These are phyloP conservation scores for Salisapilia sapeloensis DNA, from an alignment of 352 stramenopile genomes.

Conservation along the genomic window DNA sequence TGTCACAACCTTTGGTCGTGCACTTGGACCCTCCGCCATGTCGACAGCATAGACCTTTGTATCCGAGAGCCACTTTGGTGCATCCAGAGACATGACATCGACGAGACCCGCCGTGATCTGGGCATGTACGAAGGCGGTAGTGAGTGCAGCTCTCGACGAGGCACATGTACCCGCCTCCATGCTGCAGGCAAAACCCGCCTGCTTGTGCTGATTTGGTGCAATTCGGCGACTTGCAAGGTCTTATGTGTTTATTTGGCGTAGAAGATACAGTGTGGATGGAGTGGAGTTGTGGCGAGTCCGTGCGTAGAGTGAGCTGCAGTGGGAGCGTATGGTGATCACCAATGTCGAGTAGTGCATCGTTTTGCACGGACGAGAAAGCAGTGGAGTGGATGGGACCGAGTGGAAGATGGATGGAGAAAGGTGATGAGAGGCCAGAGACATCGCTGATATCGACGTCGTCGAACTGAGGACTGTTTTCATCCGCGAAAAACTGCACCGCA, in stretches of 20 bases:
- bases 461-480: too few relatives aligned
- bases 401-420: too few relatives aligned
- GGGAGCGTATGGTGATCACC: neutral
- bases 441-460: too few relatives aligned
- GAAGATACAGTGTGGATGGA: neutral
- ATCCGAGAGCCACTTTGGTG: slow-evolving; percentile 26
- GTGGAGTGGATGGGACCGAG: too few relatives aligned
- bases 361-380: too few relatives aligned
- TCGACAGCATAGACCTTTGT: slow-evolving; percentile 30
- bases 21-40: slow-evolving; percentile 59
- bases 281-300: neutral
- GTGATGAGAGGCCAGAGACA: too few relatives aligned
- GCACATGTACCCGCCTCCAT: slow-evolving; percentile 53
- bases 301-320: neutral
- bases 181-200: slow-evolving; percentile 39
- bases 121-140: slow-evolving; percentile 54
- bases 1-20: slow-evolving; percentile 45
- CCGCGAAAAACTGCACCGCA: too few relatives aligned
- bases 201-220: slow-evolving; percentile 47
- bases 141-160: slow-evolving; percentile 52
- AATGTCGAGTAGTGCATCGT: too few relatives aligned
- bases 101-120: slow-evolving; percentile 54
- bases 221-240: slow-evolving; percentile 19
- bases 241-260: neutral
- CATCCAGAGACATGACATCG: slow-evolving; percentile 34